Evolutionary conservation across 1,139 yeast genomes (phyloP), one percentile per base, ranked within the genome.

Genomic region (Magnusiomyces magnusii): DNA sequence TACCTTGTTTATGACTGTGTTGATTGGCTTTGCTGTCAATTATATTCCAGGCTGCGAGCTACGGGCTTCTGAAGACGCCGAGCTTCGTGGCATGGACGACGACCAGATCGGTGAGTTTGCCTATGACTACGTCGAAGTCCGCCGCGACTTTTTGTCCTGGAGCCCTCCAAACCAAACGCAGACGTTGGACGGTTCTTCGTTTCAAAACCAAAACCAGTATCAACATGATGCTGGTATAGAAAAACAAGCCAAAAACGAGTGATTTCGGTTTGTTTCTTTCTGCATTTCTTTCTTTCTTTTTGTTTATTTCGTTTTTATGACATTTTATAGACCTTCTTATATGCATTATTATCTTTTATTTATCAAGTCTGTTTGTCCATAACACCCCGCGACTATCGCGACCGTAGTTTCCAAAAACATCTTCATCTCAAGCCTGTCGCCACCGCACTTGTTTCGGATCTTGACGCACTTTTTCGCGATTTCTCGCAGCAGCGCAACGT

Each of bases 101-200:
- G 96, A 90, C 73, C 97, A 93, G 76, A 89, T 93, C 66, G 99
- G 99, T 58, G 98, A 93, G 74, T 93, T 93, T 75, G 99, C 99
- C 25, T 93, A 92, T 72, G 98, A 93, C 75, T 93, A 91, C 71
- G 97, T 93, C 61, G 99, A 93, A 76, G 96, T 92, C 24, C 83
- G 98, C 74, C 83, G 98, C 72, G 96, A 92, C 74, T 92, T 87
- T 75, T 80, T 87, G 69, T 88, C 90, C 66, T 88, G 85, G 85
- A 61, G 69, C 24, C 70, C 75, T 2, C 75, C 76, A 5, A 58
- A 62, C 28, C 51, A 57, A 50, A 39, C 53, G 19, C 47, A 41
- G 21, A 17, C 27, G 5, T 19, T 44, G 3, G 49, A 44, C 24
- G 49, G 27, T 7, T 5, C 24, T 23, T 19, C 49, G n/a, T 25